Conservation (phyloP, 2,329 filamentous ascomycete species). For the Xylaria sp. region DNA sequence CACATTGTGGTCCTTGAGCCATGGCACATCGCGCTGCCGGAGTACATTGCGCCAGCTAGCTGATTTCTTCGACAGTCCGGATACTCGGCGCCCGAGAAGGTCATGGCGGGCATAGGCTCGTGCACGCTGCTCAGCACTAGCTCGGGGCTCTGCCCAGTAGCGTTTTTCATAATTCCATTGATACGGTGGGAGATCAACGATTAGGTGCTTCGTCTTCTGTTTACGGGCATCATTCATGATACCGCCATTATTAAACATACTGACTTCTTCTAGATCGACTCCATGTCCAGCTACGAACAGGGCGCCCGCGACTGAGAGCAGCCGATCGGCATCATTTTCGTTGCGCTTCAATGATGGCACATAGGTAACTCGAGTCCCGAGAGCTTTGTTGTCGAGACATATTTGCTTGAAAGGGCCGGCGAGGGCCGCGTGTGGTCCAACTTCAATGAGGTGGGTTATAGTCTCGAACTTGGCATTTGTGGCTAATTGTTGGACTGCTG, state of each 20-base stretch:
- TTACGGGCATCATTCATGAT: slow-evolving; percentile 30
- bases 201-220: slow-evolving; percentile 34
- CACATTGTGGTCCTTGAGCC: slow-evolving; percentile 38
- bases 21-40: slow-evolving; percentile 35
- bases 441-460: slow-evolving; percentile 45
- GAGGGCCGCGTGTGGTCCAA: slow-evolving; percentile 51
- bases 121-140: slow-evolving; percentile 43
- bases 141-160: slow-evolving; percentile 45
- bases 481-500: slow-evolving; percentile 53
- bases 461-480: slow-evolving; percentile 45
- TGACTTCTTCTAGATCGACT: slow-evolving; percentile 44
- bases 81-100: slow-evolving; percentile 40
- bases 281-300: slow-evolving; percentile 43
- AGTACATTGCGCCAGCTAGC: slow-evolving; percentile 45
- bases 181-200: slow-evolving; percentile 49
- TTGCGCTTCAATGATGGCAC: slow-evolving; percentile 41
- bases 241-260: slow-evolving; percentile 20
- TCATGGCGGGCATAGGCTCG: slow-evolving; percentile 45
- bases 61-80: slow-evolving; percentile 29
- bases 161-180: slow-evolving; percentile 45
- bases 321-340: slow-evolving; percentile 38
- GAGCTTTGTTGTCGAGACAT: slow-evolving; percentile 38
- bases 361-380: slow-evolving; percentile 37
- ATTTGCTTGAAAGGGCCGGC: slow-evolving; percentile 52
- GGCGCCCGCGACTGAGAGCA: slow-evolving; percentile 44